Conservation (phyloP, 257 asterid genomes). For the Solanum pennellii region DNA sequence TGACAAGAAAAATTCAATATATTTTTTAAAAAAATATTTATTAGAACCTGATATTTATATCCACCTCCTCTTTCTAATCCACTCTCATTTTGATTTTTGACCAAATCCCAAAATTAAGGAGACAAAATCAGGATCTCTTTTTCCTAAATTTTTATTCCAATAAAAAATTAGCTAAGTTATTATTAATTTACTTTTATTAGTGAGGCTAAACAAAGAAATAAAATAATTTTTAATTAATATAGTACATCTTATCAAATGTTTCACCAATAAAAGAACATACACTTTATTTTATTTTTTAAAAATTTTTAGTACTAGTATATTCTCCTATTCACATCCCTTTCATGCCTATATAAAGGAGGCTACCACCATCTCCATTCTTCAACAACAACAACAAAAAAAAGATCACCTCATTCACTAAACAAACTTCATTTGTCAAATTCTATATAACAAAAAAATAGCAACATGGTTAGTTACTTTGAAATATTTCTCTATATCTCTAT, state of each 20-base stretch:
- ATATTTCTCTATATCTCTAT: conserved; percentile 6
- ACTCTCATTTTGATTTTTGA: background rate
- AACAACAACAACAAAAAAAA: background rate
- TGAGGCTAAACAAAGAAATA: background rate
- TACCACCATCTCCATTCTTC: background rate
- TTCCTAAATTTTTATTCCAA: background rate
- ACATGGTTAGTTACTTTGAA: background rate
- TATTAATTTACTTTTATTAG: background rate
- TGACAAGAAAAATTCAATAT: background rate
- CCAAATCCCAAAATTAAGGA: background rate
- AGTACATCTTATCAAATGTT: background rate
- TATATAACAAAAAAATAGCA: conserved; percentile 3
- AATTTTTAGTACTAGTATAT: background rate
- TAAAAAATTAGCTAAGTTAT: background rate
- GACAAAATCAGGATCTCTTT: background rate
- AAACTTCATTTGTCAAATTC: background rate
- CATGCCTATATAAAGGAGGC: background rate
- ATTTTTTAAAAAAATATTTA: background rate
- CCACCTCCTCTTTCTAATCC: background rate
- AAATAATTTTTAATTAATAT: background rate
- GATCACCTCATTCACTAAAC: background rate
- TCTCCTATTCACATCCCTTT: background rate
- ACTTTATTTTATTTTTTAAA: background rate
- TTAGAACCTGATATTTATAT: background rate
- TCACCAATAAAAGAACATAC: background rate